Evolutionary conservation across 1,284 basidiomycete genomes (phyloP).

Genomic region (Puccinia coronata): DNA sequence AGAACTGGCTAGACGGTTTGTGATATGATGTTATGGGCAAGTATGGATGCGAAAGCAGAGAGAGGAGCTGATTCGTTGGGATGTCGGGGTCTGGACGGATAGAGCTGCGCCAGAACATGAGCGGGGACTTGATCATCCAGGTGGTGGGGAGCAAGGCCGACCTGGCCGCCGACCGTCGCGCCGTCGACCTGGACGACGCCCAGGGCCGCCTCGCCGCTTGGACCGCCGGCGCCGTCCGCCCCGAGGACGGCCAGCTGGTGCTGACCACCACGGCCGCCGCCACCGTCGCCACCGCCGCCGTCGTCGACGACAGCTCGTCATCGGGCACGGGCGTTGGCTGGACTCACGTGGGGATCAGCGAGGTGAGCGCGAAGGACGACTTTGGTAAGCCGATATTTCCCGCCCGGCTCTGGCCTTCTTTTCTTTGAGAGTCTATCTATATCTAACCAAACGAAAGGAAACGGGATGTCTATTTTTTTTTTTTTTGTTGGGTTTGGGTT

Average conservation of each 20-base stretch:
- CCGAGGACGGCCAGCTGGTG: background rate
- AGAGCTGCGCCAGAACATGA: constrained; percentile 80
- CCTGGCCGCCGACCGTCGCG: constrained; percentile 64
- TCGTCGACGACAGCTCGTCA: background rate
- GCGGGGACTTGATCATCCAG: constrained; percentile 76
- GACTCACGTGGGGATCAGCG: constrained; percentile 31
- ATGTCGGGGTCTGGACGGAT: constrained; percentile 3
- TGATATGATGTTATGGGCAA: background rate
- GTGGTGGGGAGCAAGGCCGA: constrained; percentile 89
- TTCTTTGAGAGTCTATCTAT: no score
- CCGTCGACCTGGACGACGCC: constrained; percentile 74
- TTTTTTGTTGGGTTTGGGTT: background rate
- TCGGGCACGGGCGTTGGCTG: background rate
- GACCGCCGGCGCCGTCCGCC: constrained; percentile 26
- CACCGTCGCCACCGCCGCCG: background rate
- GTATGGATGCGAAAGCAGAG: no score
- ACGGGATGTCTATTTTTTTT: background rate
- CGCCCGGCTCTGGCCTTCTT: background rate
- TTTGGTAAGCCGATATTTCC: constrained; percentile 31
- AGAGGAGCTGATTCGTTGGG: no score
- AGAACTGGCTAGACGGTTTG: constrained; percentile 86
- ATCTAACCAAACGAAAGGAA: no score
- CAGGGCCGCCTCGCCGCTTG: constrained; percentile 61
- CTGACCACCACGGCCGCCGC: background rate
- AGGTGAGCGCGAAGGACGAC: constrained; percentile 48